These are phyloP conservation scores for Pistacia integerrima DNA, from an alignment of 345 rosid genomes.

Conservation along the genomic window DNA sequence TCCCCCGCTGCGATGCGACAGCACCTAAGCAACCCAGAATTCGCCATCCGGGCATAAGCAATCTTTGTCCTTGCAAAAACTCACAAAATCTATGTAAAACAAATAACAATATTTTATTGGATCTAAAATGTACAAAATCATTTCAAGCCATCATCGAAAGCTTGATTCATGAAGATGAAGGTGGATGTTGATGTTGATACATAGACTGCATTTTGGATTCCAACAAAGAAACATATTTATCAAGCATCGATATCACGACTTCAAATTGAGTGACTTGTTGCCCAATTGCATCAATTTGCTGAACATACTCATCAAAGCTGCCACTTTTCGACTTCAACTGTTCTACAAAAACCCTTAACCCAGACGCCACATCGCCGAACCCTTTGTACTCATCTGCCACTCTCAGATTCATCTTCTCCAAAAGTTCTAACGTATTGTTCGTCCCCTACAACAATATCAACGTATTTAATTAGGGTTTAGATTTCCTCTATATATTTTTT, in stretches of 20 bases:
- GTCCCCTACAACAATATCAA: slow-evolving; percentile 50
- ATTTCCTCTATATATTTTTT: neutral
- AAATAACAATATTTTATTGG: too few species aligned
- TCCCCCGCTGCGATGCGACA: too few species aligned
- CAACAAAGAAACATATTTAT: slow-evolving; percentile 64
- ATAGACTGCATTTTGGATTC: slow-evolving; percentile 64
- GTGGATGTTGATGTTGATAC: slow-evolving; percentile 34
- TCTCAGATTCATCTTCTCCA: slow-evolving; percentile 86
- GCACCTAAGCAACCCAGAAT: too few species aligned
- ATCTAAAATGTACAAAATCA: too few species aligned
- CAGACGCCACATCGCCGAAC: slow-evolving; percentile 77
- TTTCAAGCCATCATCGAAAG: too few species aligned
- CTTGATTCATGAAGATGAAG: slow-evolving; percentile 5
- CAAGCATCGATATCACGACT: slow-evolving; percentile 76
- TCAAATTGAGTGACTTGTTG: slow-evolving; percentile 78
- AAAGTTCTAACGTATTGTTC: slow-evolving; percentile 58
- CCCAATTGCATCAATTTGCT: slow-evolving; percentile 74
- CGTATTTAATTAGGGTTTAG: neutral
- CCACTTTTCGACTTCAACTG: slow-evolving; percentile 70
- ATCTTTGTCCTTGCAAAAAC: too few species aligned
- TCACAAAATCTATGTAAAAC: too few species aligned
- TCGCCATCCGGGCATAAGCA: too few species aligned
- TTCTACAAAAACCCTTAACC: slow-evolving; percentile 72
- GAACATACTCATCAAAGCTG: slow-evolving; percentile 69
- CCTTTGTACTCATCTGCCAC: slow-evolving; percentile 72